Base-by-base conservation (phyloP, 73 alveolate genomes). In the Paramecium octaurelia region DNA sequence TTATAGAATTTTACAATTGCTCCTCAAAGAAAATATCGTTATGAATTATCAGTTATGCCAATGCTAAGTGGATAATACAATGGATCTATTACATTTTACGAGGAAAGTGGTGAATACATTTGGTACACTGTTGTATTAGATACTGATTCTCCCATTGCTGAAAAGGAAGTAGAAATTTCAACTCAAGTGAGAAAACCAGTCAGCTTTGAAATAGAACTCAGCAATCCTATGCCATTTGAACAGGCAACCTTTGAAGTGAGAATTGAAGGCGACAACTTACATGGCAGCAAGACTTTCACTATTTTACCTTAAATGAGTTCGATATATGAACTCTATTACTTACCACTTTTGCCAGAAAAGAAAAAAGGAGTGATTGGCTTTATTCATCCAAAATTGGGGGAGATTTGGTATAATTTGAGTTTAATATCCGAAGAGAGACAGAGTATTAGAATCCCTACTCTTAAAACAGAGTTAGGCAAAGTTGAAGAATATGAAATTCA, bases 71-170 rank as follows among this genome's bases (percentile, higher is more conserved):
- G 99, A 34, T 96, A 96, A 40, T 98, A 98, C 86, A 97, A 98
- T 80, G 99, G 99, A 31, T 92, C 98, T 9, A 98, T 98, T 8
- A 98, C 99, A 12, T 98, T 98, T 92, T 95, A 95, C 77, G 99
- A 96, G 71, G 95, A 96, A 68, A 94, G 95, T 57, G 99, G 98
- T 44, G 95, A 98, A 38, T 98, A 97, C 93, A 92, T 96, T 86
- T 98, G 99, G 99, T 98, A 97, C 92, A 98, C 99, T 35, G 98
- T 97, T 9, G 98, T 97, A 86, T 97, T 98, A 18, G 96, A 97
- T 68, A 97, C 99, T 7, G 99, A 98, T 60, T 94, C 98, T 31
- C 99, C 99, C 18, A 93, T 93, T 31, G 99, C 98, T 12, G 98
- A 97, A 70, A 93, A 96, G 85, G 85, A 95, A 46, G 92, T 98